Base-by-base conservation (phyloP, 345 rosid genomes). In the Salix exigua region DNA sequence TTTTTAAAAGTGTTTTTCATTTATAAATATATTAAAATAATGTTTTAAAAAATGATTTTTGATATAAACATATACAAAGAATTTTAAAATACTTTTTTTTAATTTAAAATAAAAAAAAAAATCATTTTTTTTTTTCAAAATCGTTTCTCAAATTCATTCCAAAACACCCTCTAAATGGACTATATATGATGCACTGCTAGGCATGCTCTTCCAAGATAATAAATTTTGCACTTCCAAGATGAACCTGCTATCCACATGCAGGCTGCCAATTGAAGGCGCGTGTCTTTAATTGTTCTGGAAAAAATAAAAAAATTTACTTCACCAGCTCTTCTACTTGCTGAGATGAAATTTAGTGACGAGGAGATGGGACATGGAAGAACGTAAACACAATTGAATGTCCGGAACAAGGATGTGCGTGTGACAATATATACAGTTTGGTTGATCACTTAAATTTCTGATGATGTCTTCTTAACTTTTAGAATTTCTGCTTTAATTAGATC, bases 391-490 rank as follows among this genome's bases (percentile, higher is more conserved):
- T 44, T 4, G 0, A 44, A 44, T 40, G 10, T 21, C 21, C 8
- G 61, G 61, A 8, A 21, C 23, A 7, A 2, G 11, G 62, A 55
- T 55, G 25, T 21, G 21, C 7, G 4, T 53, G 10, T 58, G 23
- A 1, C 62, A n/a, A 26, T n/a, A 58, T 3, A n/a, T 14, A n/a
- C n/a, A n/a, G n/a, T 31, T 4, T 31, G 33, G 33, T 31, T 31
- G 33, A 31, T 31, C 33, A 31, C 33, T 31, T 31, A 4, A 31
- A 31, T 31, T 31, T 31, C 33, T 31, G 62, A 25, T 33, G 62
- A 25, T 58, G n/a, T 51, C 66, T 2, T 55, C 53, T 31, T 60
- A 66, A 30, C 77, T 82, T 80, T 66, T 50, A 78, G 55, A 53
- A 68, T 72, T 44, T 38, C 62, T 58, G 67, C 53, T 77, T 72